Conservation (phyloP, 2,329 filamentous ascomycete species). For the Zalaria obscura region DNA sequence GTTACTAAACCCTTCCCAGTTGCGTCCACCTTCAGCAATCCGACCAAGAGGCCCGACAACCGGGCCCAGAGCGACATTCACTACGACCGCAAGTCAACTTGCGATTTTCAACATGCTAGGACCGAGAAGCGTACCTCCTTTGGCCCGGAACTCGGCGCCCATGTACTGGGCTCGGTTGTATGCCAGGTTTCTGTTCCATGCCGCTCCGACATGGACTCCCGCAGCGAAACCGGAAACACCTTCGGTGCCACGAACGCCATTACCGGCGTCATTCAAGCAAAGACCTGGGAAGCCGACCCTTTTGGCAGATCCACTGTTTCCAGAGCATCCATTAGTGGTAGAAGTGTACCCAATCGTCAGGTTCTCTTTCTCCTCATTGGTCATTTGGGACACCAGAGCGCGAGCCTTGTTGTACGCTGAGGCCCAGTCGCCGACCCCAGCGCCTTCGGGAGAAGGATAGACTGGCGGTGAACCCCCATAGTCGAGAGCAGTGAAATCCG, state of each 20-base stretch:
- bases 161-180: slow-evolving; percentile 38
- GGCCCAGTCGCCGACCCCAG: slow-evolving; percentile 19
- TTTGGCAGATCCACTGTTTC: slow-evolving; percentile 19
- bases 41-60: slow-evolving; percentile 54
- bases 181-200: slow-evolving; percentile 35
- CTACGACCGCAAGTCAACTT: slow-evolving; percentile 23
- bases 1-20: slow-evolving; percentile 60
- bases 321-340: slow-evolving; percentile 18
- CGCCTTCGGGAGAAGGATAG: slow-evolving; percentile 17
- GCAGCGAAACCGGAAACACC: slow-evolving; percentile 28
- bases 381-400: slow-evolving; percentile 20
- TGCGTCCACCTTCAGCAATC: slow-evolving; percentile 53
- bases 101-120: slow-evolving; percentile 29
- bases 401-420: slow-evolving; percentile 16
- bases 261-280: slow-evolving; percentile 26
- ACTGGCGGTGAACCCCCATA: slow-evolving; percentile 16
- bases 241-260: slow-evolving; percentile 28
- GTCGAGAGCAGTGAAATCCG: too few relatives aligned
- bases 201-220: slow-evolving; percentile 18
- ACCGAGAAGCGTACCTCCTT: slow-evolving; percentile 13
- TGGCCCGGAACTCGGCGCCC: slow-evolving; percentile 39
- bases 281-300: slow-evolving; percentile 24
- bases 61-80: slow-evolving; percentile 56
- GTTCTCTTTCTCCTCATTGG: slow-evolving; percentile 21
- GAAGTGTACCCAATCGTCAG: slow-evolving; percentile 18